phyloP scores from a whole-genome alignment of 2,329 filamentous ascomycete genomes.

The Pseudogymnoascus sp. region DNA sequence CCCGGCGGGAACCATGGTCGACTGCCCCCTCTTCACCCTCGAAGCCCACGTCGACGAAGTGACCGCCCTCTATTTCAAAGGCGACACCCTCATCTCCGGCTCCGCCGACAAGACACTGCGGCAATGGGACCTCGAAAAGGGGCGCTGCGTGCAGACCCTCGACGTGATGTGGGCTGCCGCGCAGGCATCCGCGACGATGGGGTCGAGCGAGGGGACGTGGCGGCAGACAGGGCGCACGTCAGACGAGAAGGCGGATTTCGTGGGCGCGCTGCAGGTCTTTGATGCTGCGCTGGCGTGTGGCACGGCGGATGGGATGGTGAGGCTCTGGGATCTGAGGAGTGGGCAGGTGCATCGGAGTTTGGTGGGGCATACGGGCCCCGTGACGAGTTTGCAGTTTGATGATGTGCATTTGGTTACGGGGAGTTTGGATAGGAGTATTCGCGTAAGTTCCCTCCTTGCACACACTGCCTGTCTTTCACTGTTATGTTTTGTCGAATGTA shows the following conservation, averaged over 20 bases:
- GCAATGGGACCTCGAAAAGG: slow-evolving; percentile 95
- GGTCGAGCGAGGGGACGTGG: slow-evolving; percentile 58
- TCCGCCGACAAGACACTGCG: slow-evolving; percentile 95
- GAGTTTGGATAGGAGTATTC: slow-evolving; percentile 82
- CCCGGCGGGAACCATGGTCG: slow-evolving; percentile 71
- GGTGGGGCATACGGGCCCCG: slow-evolving; percentile 89
- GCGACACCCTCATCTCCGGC: slow-evolving; percentile 84
- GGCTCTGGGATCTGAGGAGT: slow-evolving; percentile 91
- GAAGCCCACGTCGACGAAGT: slow-evolving; percentile 90
- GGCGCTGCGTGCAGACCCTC: slow-evolving; percentile 93
- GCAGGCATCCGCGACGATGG: slow-evolving; percentile 67
- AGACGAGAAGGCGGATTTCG: slow-evolving; percentile 73
- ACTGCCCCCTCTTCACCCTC: slow-evolving; percentile 82
- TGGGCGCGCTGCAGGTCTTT: slow-evolving; percentile 90
- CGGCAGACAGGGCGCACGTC: slow-evolving; percentile 57
- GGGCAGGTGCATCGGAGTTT: slow-evolving; percentile 95
- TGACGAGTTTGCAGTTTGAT: slow-evolving; percentile 93
- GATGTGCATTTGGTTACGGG: slow-evolving; percentile 92
- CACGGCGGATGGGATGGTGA: slow-evolving; percentile 94
- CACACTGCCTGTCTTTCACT: background rate
- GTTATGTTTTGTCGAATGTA: background rate
- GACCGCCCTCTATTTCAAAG: slow-evolving; percentile 84
- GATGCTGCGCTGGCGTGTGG: slow-evolving; percentile 92
- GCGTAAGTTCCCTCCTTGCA: slow-evolving; percentile 52
- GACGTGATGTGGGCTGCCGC: slow-evolving; percentile 98